phyloP scores from a whole-genome alignment of 1,139 yeast species.

The Lodderomyces orthopsilosis region DNA sequence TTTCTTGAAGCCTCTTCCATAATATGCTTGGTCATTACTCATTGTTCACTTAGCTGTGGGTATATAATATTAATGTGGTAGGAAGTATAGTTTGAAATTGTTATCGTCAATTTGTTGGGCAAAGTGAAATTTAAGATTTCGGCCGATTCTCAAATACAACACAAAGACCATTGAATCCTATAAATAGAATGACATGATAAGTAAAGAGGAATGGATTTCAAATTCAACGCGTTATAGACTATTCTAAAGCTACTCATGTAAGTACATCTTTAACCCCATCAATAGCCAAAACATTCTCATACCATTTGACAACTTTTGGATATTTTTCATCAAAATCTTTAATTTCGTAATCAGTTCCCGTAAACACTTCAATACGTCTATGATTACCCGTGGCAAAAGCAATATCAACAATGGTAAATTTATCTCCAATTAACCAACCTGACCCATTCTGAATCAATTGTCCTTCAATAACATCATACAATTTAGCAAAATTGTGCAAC shows the following conservation, averaged over 20 bases:
- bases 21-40: constrained; percentile 21
- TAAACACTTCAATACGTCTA: constrained; percentile 9
- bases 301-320: constrained; percentile 11
- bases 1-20: constrained; percentile 21
- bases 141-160: too few species aligned
- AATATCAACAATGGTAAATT: constrained; percentile 13
- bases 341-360: constrained; percentile 6
- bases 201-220: too few species aligned
- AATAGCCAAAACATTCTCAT: constrained; percentile 6
- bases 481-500: constrained; percentile 1
- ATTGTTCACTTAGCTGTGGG: too few species aligned
- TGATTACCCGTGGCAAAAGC: constrained; percentile 10
- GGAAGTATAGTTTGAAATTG: too few species aligned
- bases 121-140: too few species aligned
- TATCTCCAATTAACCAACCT: constrained; percentile 13
- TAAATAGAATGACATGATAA: too few species aligned
- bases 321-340: constrained; percentile 7
- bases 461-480: constrained; percentile 8
- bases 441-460: constrained; percentile 1
- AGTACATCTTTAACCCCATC: constrained; percentile 8
- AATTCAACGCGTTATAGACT: too few species aligned
- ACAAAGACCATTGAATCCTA: too few species aligned
- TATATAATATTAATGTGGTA: too few species aligned
- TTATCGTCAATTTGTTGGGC: too few species aligned
- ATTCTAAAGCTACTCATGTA: neutral